Base-by-base conservation (phyloP, 257 asterid genomes). In the Nicotiana sylvestris region DNA sequence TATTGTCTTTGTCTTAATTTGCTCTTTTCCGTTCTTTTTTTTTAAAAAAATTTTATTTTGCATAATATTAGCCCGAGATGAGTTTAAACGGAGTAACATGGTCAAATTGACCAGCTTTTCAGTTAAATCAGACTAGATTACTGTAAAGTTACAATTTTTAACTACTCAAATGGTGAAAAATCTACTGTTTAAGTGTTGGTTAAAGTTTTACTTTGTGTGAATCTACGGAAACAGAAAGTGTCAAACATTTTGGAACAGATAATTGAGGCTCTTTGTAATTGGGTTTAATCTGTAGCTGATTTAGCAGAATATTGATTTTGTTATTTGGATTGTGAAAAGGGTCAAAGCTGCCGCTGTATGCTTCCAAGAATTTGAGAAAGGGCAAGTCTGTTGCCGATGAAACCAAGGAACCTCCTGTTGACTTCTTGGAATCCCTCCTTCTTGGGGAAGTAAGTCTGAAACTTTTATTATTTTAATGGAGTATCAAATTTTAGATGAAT, bases 361-460 rank as follows among this genome's bases (percentile, higher is more conserved):
- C 82, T 72, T 82, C 32, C 76, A 82, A 76, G 29, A 82, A 55
- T 16, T 15, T 76, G 62, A 46, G 46, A 55, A 18, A 46, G 6
- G 13, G 74, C 39, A 77, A 76, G 25, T 35, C 62, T 76, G 77
- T n/a, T 49, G 81, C 70, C 13, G 82, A 56, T 30, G 85, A 82
- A 18, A 65, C 58, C 51, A 46, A 76, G 68, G 85, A 82, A 18
- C 21, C 85, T 35, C 77, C 82, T 6, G 76, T 62, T 32, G 82
- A 76, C 29, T 82, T 82, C 65, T 55, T 82, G 58, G 77, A 82
- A 25, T 82, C 85, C 76, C 85, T 82, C 60, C 77, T 82, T 76
- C 85, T 82, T 2, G 85, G 85, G 7, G 82, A 82, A 77, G 85
- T 82, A 82, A 82, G 79, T 17, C 9, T 13, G 17, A 58, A 37